A percentile compares a stretch with the other conserved stretches of the same genome.
Evolutionary conservation across 2,329 filamentous ascomycete genomes (phyloP).

Genomic region (Aspergillus terreus): DNA sequence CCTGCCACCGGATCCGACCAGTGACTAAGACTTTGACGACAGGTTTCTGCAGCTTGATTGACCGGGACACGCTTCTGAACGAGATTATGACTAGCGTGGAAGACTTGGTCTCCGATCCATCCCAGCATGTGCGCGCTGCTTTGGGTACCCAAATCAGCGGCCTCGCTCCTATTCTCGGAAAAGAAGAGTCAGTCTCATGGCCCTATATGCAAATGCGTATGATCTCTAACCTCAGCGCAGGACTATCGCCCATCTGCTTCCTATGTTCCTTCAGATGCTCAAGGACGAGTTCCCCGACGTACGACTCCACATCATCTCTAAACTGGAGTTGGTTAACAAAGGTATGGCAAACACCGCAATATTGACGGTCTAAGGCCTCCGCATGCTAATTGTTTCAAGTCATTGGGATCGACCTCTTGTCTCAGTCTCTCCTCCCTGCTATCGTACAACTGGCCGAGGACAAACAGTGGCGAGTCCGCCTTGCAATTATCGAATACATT

Average conservation of each 20-base stretch:
- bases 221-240: constrained; percentile 45
- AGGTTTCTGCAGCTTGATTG: constrained; percentile 90
- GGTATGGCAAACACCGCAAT: constrained; percentile 49
- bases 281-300: constrained; percentile 99
- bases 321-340: constrained; percentile 96
- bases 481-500: constrained; percentile 99
- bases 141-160: constrained; percentile 96
- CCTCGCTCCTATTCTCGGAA: constrained; percentile 91
- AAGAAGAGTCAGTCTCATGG: constrained; percentile 72
- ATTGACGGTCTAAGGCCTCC: background rate
- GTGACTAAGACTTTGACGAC: constrained; percentile 16
- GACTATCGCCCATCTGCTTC: constrained; percentile 92
- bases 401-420: constrained; percentile 95
- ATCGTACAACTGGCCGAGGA: constrained; percentile 97
- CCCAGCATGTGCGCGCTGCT: constrained; percentile 93
- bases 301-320: constrained; percentile 98
- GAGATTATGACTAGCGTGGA: constrained; percentile 97
- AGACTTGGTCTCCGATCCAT: constrained; percentile 91
- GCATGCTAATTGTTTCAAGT: constrained; percentile 50
- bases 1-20: background rate
- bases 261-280: constrained; percentile 99
- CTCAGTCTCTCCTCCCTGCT: constrained; percentile 91
- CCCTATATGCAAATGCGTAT: no score
- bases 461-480: constrained; percentile 97
- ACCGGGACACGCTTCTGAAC: constrained; percentile 81